Evolutionary conservation across 768 basidiomycete species (phyloP), one percentile per base, ranked within the genome.

Genomic region (Butyriboletus loyo): DNA sequence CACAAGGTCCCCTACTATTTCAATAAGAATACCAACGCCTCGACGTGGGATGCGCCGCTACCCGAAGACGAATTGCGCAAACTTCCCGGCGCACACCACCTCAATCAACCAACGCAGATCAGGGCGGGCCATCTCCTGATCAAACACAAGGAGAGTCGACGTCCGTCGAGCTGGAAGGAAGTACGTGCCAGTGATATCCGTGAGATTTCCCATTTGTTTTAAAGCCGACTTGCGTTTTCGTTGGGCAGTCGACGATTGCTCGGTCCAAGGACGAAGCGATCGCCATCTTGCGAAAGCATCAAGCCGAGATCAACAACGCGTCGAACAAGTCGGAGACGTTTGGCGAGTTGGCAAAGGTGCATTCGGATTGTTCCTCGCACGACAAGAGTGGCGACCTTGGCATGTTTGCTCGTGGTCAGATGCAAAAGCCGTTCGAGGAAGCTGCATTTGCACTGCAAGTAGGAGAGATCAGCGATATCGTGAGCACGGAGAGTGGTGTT

Each of bases 401-500:
- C 0, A 77, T 77, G 76, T 99, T 99, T 64, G 81, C 79, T 1
- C 82, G 71, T 17, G 89, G 87, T 1, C 87, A 91, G 75, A 99
- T 99, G 97, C 97, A 99, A 73, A 93, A 91, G 72, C 86, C 92
- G 32, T 99, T 99, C 64, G 95, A 98, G 72, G 92, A 95, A 28
- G 89, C 91, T 30, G 75, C 90, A 11, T 95, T 80, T 69, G 80
- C 72, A 3, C 76, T 94, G 56, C 65, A 83, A 43, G 79, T 87
- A 21, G 89, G 85, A 8, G 71, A 89, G 72, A 85, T 94, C 66
- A 92, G 89, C 69, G 86, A 83, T 27, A 73, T 93, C 41, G 82
- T 98, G 65, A 83, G 81, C 62, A 89, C 96, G 41, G 95, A 98
- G 59, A 95, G 92, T 60, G 97, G 97, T 19, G 92, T 98, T 21